A percentile compares a stretch with the other conserved stretches of the same genome.
These are phyloP conservation scores for Spathaspora hagerdaliae DNA, from an alignment of 805 yeast species.

Conservation along the genomic window DNA sequence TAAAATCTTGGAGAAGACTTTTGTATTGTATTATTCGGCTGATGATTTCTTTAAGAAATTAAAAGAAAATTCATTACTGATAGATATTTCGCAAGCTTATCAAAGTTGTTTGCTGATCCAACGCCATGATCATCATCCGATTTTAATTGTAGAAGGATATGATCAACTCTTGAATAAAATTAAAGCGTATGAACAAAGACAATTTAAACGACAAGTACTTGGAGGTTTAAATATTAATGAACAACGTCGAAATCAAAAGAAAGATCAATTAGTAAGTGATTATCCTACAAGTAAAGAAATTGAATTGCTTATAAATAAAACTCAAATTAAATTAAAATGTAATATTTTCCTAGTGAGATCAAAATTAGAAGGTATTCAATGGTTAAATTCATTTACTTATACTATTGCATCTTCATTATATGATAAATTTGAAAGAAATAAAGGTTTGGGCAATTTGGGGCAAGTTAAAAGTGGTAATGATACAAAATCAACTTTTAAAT, in stretches of 20 bases:
- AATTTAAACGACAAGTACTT: conserved; percentile 35
- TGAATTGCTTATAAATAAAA: conserved; percentile 36
- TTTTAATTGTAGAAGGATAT: conserved; percentile 47
- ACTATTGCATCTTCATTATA: conserved; percentile 50
- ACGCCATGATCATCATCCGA: conserved; percentile 15
- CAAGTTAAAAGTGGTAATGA: conserved; percentile 52
- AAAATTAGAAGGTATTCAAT: conserved; percentile 41
- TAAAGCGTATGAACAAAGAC: conserved; percentile 41
- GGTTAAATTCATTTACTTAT: conserved; percentile 56
- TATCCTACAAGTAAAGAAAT: conserved; percentile 27
- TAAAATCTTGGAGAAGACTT: conserved; percentile 39
- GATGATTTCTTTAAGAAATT: conserved; percentile 32
- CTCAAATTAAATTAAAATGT: conserved; percentile 45
- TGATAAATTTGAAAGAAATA: conserved; percentile 54
- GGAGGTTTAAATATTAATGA: conserved; percentile 7
- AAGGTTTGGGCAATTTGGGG: conserved; percentile 53
- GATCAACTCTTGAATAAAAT: conserved; percentile 45
- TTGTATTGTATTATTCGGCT: conserved; percentile 45
- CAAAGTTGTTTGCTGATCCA: background rate
- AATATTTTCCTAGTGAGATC: conserved; percentile 50
- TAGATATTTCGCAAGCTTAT: conserved; percentile 1
- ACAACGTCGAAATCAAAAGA: conserved; percentile 4
- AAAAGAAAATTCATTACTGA: background rate
- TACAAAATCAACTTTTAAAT: conserved; percentile 41
- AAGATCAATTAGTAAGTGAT: conserved; percentile 1